phyloP scores from a whole-genome alignment of 148 eudicot genomes.

The Heliosperma pusillum region DNA sequence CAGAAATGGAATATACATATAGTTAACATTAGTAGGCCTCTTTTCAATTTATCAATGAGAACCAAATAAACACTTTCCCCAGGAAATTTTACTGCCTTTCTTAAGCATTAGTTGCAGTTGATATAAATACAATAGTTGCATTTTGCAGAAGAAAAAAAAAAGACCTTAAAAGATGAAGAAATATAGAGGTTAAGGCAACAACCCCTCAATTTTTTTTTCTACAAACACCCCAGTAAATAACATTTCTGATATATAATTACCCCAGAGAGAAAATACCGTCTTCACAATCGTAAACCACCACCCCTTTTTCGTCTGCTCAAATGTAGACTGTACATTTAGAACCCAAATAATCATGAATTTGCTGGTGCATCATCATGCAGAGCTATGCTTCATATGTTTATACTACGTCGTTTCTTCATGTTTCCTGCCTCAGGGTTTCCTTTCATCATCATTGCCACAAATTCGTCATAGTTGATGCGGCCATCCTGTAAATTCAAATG shows the following conservation, averaged over 20 bases:
- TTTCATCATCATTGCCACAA: conserved; percentile 79
- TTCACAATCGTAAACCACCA: conserved; percentile 18
- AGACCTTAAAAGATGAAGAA: not conserved
- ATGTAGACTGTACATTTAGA: not conserved
- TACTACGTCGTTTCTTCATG: conserved; percentile 42
- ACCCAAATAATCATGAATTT: not conserved
- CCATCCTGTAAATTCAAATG: conserved; percentile 49
- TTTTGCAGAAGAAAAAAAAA: not conserved
- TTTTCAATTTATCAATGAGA: too few relatives aligned
- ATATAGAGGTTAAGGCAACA: not conserved
- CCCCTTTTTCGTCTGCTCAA: not conserved
- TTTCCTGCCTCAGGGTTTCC: conserved; percentile 57
- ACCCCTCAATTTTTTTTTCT: not conserved
- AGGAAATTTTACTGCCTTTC: not conserved
- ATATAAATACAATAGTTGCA: conserved; percentile 18
- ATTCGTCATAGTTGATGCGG: conserved; percentile 72
- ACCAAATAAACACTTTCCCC: too few relatives aligned
- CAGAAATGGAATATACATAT: too few relatives aligned
- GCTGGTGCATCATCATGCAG: not conserved
- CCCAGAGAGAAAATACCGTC: not conserved
- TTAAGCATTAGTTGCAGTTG: conserved; percentile 16
- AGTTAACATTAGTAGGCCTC: too few relatives aligned
- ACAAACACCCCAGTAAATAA: conserved; percentile 9
- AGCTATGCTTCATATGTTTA: conserved; percentile 19
- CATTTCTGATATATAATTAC: not conserved